These are phyloP conservation scores for Umbellularia californica DNA, from an alignment of 164 flowering plant genomes.

Conservation along the genomic window DNA sequence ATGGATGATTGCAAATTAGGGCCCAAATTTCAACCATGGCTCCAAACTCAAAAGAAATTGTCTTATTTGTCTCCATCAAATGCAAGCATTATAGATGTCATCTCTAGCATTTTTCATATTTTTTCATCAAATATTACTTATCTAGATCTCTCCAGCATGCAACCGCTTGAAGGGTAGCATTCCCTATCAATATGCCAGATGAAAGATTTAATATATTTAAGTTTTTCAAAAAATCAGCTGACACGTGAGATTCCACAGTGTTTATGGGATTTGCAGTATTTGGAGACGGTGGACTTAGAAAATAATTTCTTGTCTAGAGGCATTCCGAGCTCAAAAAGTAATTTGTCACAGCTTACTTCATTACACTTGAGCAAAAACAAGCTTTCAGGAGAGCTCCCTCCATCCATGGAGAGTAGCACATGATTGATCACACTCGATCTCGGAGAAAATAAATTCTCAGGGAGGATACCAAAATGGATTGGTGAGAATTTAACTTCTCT, in stretches of 20 bases:
- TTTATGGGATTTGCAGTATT: background rate
- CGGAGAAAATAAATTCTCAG: background rate
- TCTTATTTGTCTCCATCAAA: no score
- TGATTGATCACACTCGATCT: background rate
- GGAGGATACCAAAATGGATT: constrained; percentile 5
- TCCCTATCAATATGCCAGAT: background rate
- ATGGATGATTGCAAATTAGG: no score
- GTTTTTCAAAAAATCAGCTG: background rate
- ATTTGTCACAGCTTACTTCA: background rate
- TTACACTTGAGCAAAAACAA: constrained; percentile 1
- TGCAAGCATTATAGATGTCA: no score
- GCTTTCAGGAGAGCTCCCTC: background rate
- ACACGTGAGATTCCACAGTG: background rate
- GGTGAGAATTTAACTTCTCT: background rate
- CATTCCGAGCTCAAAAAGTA: background rate
- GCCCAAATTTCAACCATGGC: no score
- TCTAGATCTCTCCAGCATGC: no score
- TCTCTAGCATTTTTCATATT: no score
- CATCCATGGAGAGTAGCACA: background rate
- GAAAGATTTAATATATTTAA: background rate
- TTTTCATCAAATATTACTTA: no score
- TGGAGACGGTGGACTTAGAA: background rate
- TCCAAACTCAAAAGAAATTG: no score
- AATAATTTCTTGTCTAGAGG: background rate
- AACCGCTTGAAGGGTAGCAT: background rate